Evolutionary conservation across 192 early-diverging fungal species (phyloP).

Genomic region (Jimgerdemannia flammicorona): DNA sequence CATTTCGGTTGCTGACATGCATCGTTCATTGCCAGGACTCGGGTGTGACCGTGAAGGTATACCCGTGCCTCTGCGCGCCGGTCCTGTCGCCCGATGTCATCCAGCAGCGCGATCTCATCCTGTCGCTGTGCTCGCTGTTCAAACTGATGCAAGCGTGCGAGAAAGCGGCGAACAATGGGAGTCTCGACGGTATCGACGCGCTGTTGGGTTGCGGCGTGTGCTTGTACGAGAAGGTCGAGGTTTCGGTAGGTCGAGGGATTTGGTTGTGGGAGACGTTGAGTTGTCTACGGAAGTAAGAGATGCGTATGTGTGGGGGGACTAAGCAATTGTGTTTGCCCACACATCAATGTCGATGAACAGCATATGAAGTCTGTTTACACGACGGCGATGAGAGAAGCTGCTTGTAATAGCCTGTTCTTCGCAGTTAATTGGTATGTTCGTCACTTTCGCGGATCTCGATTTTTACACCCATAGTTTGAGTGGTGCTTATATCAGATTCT

Average conservation of each 20-base stretch:
- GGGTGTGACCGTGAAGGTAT: slow-evolving; percentile 26
- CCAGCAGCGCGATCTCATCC: slow-evolving; percentile 28
- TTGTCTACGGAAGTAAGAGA: slow-evolving; percentile 1
- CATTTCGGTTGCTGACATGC: too few species aligned
- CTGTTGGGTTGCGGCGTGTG: slow-evolving; percentile 64
- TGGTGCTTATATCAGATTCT: background rate
- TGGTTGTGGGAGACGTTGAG: background rate
- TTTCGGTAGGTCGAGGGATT: slow-evolving; percentile 19
- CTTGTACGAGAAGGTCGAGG: slow-evolving; percentile 36
- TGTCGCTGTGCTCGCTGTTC: slow-evolving; percentile 62
- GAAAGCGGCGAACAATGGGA: slow-evolving; percentile 46
- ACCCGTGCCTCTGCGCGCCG: slow-evolving; percentile 34
- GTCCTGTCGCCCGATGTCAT: slow-evolving; percentile 7
- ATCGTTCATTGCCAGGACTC: slow-evolving; percentile 19
- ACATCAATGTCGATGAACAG: background rate
- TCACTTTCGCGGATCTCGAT: background rate
- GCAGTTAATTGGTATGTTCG: slow-evolving; percentile 51
- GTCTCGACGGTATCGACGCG: slow-evolving; percentile 62
- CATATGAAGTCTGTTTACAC: slow-evolving; percentile 13
- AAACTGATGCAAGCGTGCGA: slow-evolving; percentile 71
- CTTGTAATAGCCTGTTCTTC: slow-evolving; percentile 32
- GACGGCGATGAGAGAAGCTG: slow-evolving; percentile 12
- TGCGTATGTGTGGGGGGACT: too few species aligned
- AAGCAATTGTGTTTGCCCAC: too few species aligned
- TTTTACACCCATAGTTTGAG: background rate